Evolutionary conservation across 257 asterid species (phyloP).

Genomic region (Nyctanthes arbortristis): DNA sequence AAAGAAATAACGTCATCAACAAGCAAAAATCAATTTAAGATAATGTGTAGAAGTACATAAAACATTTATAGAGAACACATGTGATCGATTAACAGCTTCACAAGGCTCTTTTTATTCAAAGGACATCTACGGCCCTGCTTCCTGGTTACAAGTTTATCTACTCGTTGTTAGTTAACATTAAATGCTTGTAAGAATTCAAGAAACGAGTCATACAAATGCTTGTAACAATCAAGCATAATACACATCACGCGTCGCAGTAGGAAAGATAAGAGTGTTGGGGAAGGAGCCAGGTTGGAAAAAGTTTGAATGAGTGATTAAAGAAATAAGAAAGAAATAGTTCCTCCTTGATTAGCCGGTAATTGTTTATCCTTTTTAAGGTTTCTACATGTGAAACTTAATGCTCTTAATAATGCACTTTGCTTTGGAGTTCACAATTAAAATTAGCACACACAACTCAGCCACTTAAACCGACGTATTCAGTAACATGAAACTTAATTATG

Average conservation of each 20-base stretch:
- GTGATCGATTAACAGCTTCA: background rate
- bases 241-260: too few species aligned
- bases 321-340: background rate
- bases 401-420: too few species aligned
- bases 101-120: too few species aligned
- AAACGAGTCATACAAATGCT: background rate
- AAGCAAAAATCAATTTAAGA: background rate
- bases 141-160: background rate
- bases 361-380: too few species aligned
- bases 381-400: too few species aligned
- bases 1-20: conserved; percentile 1
- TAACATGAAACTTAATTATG: background rate
- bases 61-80: too few species aligned
- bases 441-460: too few species aligned
- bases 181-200: background rate
- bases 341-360: too few species aligned
- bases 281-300: too few species aligned
- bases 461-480: too few species aligned
- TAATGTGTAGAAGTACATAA: background rate
- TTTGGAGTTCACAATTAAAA: too few species aligned
- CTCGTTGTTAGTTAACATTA: background rate
- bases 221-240: background rate
- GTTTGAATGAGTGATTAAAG: background rate
- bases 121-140: background rate
- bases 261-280: too few species aligned